Percentiles rank a stretch among this genome's conserved stretches.
Evolutionary conservation across 768 basidiomycete species (phyloP).

Genomic region (Boletus patriciae): DNA sequence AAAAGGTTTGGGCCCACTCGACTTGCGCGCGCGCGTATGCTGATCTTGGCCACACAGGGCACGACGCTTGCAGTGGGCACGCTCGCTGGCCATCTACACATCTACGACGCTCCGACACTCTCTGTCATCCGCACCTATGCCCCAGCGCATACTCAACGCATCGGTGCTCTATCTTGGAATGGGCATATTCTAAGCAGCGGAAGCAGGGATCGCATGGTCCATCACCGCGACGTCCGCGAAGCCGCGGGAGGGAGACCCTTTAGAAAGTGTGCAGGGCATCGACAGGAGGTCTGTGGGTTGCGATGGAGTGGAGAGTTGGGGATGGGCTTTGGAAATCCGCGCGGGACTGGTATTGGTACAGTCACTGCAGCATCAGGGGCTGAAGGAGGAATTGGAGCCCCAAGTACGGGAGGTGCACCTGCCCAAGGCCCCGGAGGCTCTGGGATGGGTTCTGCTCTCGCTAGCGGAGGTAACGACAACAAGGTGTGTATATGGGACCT

Average conservation of each 20-base stretch:
- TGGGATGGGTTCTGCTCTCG: slow-evolving; percentile 58
- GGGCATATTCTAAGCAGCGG: slow-evolving; percentile 83
- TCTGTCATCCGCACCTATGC: slow-evolving; percentile 78
- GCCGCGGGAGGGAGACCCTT: slow-evolving; percentile 57
- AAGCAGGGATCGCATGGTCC: slow-evolving; percentile 85
- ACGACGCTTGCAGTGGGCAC: slow-evolving; percentile 93
- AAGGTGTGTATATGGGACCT: slow-evolving; percentile 98
- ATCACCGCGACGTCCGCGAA: slow-evolving; percentile 91
- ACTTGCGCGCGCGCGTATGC: neutral
- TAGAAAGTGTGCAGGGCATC: slow-evolving; percentile 68
- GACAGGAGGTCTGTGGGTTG: slow-evolving; percentile 95
- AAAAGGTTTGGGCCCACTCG: slow-evolving; percentile 44
- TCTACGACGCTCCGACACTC: slow-evolving; percentile 86
- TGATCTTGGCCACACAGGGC: slow-evolving; percentile 44
- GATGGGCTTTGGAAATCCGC: slow-evolving; percentile 25
- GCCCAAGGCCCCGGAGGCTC: slow-evolving; percentile 31
- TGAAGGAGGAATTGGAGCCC: slow-evolving; percentile 22
- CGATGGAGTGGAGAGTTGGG: slow-evolving; percentile 68
- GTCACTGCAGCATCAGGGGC: slow-evolving; percentile 25
- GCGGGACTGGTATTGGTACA: slow-evolving; percentile 14
- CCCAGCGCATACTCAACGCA: slow-evolving; percentile 82
- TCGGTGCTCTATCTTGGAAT: slow-evolving; percentile 96
- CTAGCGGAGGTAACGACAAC: slow-evolving; percentile 97
- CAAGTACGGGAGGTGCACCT: slow-evolving; percentile 23
- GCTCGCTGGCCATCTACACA: slow-evolving; percentile 82